Evolutionary conservation across 78 protist genomes (phyloP).

Genomic region (Dictyostelium discoideum): DNA sequence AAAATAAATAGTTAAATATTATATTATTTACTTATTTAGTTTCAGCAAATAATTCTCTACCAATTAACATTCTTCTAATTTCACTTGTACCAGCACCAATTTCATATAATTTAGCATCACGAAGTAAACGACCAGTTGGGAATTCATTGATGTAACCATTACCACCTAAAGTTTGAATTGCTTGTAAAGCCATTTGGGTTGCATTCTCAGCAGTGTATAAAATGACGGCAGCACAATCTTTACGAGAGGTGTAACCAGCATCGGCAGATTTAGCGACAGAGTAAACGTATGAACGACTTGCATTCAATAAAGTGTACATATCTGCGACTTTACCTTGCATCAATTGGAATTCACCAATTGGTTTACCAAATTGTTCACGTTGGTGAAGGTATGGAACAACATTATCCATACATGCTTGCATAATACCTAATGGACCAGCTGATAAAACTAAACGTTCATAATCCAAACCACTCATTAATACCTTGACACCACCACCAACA

Average conservation of each 20-base stretch:
- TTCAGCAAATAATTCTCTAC: constrained; percentile 81
- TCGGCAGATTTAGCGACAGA: constrained; percentile 84
- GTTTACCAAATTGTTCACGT: constrained; percentile 92
- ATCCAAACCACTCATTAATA: constrained; percentile 96
- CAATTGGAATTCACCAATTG: constrained; percentile 91
- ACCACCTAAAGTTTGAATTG: constrained; percentile 96
- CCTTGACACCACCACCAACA: constrained; percentile 89
- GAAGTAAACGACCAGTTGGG: constrained; percentile 93
- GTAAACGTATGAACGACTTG: constrained; percentile 90
- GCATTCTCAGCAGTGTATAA: constrained; percentile 93
- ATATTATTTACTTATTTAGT: constrained; percentile 33
- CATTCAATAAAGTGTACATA: constrained; percentile 89
- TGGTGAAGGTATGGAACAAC: constrained; percentile 90
- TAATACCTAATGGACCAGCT: constrained; percentile 96
- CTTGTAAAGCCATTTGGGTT: constrained; percentile 91
- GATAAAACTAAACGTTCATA: constrained; percentile 92
- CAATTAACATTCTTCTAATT: constrained; percentile 94
- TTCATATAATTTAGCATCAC: constrained; percentile 97
- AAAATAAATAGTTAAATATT: too few relatives aligned
- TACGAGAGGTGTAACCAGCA: constrained; percentile 66
- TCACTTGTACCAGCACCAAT: constrained; percentile 97
- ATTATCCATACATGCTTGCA: constrained; percentile 91
- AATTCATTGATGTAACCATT: constrained; percentile 97
- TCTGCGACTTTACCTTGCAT: constrained; percentile 96
- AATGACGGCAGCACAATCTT: constrained; percentile 89